These are phyloP conservation scores for Pascua guehoae DNA, from an alignment of 1,284 basidiomycete genomes.

Conservation along the genomic window DNA sequence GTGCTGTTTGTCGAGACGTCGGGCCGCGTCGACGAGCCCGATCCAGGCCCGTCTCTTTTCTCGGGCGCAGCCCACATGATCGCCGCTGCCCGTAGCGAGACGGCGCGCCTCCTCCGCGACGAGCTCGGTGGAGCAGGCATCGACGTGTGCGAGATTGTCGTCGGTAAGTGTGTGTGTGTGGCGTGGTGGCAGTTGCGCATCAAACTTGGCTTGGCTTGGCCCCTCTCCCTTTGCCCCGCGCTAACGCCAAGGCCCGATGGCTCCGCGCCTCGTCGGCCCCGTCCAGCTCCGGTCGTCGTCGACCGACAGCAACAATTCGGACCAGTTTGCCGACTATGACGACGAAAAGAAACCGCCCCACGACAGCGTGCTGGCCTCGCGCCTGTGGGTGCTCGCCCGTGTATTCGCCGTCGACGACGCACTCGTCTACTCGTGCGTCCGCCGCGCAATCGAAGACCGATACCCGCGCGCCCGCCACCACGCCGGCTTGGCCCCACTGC, in stretches of 20 bases:
- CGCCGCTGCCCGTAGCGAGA: constrained; percentile 26
- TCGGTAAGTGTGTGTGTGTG: constrained; percentile 27
- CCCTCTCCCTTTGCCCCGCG: not conserved
- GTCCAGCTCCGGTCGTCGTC: constrained; percentile 20
- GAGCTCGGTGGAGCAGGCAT: constrained; percentile 32
- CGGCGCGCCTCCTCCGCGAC: constrained; percentile 25
- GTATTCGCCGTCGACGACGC: constrained; percentile 45
- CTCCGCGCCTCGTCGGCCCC: constrained; percentile 13
- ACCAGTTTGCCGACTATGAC: constrained; percentile 1
- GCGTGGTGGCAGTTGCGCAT: not conserved
- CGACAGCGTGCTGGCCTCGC: constrained; percentile 17
- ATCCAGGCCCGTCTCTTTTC: not conserved
- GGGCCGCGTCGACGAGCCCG: constrained; percentile 16
- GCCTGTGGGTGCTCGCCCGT: constrained; percentile 27
- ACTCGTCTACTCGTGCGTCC: constrained; percentile 39
- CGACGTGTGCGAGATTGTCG: constrained; percentile 41
- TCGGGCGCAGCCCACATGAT: constrained; percentile 25
- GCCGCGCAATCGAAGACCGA: constrained; percentile 40
- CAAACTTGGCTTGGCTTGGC: not conserved
- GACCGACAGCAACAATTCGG: constrained; percentile 25
- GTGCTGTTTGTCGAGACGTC: constrained; percentile 42
- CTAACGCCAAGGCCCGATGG: constrained; percentile 28
- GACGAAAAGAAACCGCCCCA: not conserved
- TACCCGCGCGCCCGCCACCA: constrained; percentile 37
- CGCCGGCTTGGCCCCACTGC: constrained; percentile 32